Base-by-base conservation (phyloP, 108 stramenopile genomes). In the Poteriospumella lacustris region DNA sequence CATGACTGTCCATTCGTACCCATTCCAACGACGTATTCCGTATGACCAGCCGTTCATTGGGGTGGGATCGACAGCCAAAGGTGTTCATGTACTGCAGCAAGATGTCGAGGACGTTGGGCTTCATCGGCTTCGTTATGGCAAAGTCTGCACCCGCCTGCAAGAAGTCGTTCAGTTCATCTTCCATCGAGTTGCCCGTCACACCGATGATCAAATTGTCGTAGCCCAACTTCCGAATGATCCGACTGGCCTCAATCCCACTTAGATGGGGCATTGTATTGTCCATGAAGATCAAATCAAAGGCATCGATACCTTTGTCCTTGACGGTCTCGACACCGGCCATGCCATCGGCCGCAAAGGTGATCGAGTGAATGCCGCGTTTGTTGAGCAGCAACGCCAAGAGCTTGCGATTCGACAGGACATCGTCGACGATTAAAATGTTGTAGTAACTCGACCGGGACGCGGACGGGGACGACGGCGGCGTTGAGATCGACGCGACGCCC, bases 121-220 rank as follows among this genome's bases (percentile, higher is more conserved):
- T 9, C 47, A 78, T 26, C 1, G 78, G 78, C 68, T 78, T 78
- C 28, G 42, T 43, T 24, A 68, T 26, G 39, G 58, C 78, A n/a
- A 24, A n/a, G 43, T n/a, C 36, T 12, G 68, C 67, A 9, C 78
- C 78, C n/a, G 68, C 67, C 1, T 44, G 28, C 64, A 47, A 43
- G 44, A 78, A 68, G 33, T 42, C 44, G 34, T 31, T 19, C 3
- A 67, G 19, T 24, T 78, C 78, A 58, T 78, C 67, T 24, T 24
- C 43, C 34, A 78, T n/a, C 44, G 56, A 15, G 40, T 78, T 78
- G 43, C 78, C 78, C 19, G 78, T 78, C 43, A 68, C 19, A 28
- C 78, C 78, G 9, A 78, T 42, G 36, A 78, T 68, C n/a, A 43
- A 56, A 28, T 26, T 19, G 26, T 58, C 58, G 56, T 47, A 78